A percentile compares a stretch with the other conserved stretches of the same genome.
Evolutionary conservation across 2,329 filamentous ascomycete species (phyloP).

Genomic region (Ilyonectria mors-panacis): DNA sequence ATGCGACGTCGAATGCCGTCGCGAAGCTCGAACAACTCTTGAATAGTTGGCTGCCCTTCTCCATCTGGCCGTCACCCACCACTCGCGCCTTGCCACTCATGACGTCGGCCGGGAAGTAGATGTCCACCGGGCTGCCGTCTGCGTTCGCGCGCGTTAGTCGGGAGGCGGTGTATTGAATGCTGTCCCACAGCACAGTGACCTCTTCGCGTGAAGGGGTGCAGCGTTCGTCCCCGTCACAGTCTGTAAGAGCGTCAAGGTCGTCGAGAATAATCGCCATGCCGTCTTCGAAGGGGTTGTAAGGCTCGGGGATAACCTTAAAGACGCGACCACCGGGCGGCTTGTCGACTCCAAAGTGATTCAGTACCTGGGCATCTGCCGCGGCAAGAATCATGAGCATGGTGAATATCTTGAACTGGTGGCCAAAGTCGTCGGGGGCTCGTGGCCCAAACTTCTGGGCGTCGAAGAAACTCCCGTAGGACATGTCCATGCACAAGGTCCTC

Average conservation of each 20-base stretch:
- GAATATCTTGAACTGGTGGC: conserved; percentile 40
- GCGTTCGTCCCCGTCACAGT: conserved; percentile 35
- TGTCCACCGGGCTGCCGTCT: conserved; percentile 37
- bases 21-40: conserved; percentile 37
- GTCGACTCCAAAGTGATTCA: conserved; percentile 50
- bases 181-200: conserved; percentile 40
- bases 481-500: conserved; percentile 48
- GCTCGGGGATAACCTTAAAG: conserved; percentile 7
- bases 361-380: conserved; percentile 53
- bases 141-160: conserved; percentile 30
- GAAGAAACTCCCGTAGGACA: conserved; percentile 40
- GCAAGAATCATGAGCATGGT: conserved; percentile 46
- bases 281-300: conserved; percentile 41
- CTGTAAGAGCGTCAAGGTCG: conserved; percentile 36
- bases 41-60: conserved; percentile 32
- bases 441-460: conserved; percentile 29
- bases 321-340: neutral
- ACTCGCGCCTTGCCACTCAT: conserved; percentile 33
- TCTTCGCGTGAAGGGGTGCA: conserved; percentile 38
- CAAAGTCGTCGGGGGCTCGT: conserved; percentile 38
- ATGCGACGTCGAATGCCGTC: conserved; percentile 35
- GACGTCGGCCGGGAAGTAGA: conserved; percentile 38
- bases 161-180: conserved; percentile 37
- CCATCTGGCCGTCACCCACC: conserved; percentile 38
- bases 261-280: conserved; percentile 36